Base-by-base conservation (phyloP, 1,139 yeast genomes). In the Candida smagusa region DNA sequence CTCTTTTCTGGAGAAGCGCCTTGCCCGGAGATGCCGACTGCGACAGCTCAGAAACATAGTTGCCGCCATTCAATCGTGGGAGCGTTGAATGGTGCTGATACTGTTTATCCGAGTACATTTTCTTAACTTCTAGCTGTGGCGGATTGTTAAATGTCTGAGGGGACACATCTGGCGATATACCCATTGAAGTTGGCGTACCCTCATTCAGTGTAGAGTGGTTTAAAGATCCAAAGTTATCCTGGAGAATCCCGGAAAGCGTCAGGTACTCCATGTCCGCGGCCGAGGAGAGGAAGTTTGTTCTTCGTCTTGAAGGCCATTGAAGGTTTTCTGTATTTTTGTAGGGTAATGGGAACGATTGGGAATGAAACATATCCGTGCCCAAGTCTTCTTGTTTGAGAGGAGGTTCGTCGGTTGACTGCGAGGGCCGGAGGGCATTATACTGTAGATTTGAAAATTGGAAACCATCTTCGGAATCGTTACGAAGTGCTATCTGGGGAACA, bases 181-280 rank as follows among this genome's bases (percentile, higher is more conserved):
- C 55, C 12, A 56, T 50, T 6, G 73, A 65, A 35, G 50, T 61
- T 5, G 76, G 75, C 0, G 77, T 67, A 3, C 69, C 71, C 43
- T 67, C 75, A 31, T 60, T 63, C 13, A 72, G 63, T 1, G 72
- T 63, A 3, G 60, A 46, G 30, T 54, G 65, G 36, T 50, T 50
- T 36, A 52, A 41, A 38, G 54, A 58, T 40, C 53, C 45, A 39
- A 65, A 56, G 41, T 74, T 79, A 43, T 79, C 82, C 37, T 74
- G 81, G 27, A 84, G 72, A 36, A 87, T 84, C 45, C 74, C 79
- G n/a, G 94, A 83, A 30, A 88, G 61, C 2, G 87, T 81, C 4
- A 87, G 74, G 52, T 87, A 86, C 52, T 88, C 96, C 45, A 82
- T 66, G 52, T 84, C 86, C 0, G 92, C 90, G 0, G 95, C 92